These are phyloP conservation scores for Kwoniella dendrophila DNA, from an alignment of 768 basidiomycete species.

Conservation along the genomic window DNA sequence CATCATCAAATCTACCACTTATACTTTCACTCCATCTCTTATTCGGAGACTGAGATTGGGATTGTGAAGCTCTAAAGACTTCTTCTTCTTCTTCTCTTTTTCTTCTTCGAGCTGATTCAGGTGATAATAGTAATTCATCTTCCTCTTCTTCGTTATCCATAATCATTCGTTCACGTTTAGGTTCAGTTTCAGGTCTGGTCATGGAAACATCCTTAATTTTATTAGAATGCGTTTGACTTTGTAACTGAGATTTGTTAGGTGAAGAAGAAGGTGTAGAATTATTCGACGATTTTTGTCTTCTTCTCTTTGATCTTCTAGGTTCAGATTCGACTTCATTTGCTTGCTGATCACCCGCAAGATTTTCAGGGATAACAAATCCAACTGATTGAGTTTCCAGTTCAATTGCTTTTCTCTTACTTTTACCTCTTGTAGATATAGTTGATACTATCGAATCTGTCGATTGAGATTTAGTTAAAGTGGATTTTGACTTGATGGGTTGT, in stretches of 20 bases:
- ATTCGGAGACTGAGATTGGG: neutral
- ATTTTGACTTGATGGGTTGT: neutral
- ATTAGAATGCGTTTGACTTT: neutral
- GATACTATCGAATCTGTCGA: neutral
- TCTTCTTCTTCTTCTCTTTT: constrained; percentile 30
- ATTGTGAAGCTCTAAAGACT: constrained; percentile 15
- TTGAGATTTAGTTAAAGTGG: neutral
- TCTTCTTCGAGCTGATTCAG: constrained; percentile 32
- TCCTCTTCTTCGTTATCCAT: constrained; percentile 32
- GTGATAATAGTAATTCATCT: constrained; percentile 35
- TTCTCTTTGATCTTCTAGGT: constrained; percentile 18
- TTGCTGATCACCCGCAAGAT: no score
- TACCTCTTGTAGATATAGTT: neutral
- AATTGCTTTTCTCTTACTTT: constrained; percentile 14
- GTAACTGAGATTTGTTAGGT: neutral
- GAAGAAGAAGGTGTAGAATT: no score
- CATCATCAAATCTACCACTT: constrained; percentile 37
- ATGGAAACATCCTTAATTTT: neutral
- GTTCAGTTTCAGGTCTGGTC: neutral
- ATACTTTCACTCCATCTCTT: constrained; percentile 14
- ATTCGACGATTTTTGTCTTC: neutral
- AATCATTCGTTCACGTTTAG: neutral
- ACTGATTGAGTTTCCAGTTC: neutral
- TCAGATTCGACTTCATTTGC: neutral
- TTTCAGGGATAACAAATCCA: neutral